phyloP scores from a whole-genome alignment of 225 moss, liverwort and hornwort genomes.

The Anthoceros angustus region DNA sequence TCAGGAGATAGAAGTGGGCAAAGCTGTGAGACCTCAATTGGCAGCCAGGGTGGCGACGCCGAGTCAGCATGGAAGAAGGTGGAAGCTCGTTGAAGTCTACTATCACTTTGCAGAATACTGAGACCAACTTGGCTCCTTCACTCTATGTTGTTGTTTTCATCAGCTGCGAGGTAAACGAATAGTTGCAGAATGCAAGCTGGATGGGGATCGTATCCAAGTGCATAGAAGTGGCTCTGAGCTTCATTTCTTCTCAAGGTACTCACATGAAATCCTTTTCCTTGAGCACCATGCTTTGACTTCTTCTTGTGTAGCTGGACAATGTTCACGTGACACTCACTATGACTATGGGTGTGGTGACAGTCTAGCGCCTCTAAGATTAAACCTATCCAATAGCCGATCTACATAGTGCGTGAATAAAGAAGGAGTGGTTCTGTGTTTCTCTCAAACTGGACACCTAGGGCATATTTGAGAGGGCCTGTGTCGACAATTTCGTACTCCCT shows the following conservation, averaged over 20 bases:
- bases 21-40: slow-evolving; percentile 73
- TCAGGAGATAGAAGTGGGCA: slow-evolving; percentile 92
- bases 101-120: not conserved
- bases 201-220: slow-evolving; percentile 88
- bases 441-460: too few relatives aligned
- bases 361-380: too few relatives aligned
- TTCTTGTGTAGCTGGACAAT: too few relatives aligned
- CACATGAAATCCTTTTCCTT: too few relatives aligned
- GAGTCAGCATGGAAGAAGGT: slow-evolving; percentile 95
- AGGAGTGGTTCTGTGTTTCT: too few relatives aligned
- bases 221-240: slow-evolving; percentile 62
- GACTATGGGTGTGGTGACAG: too few relatives aligned
- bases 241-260: slow-evolving; percentile 65
- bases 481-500: too few relatives aligned
- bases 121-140: not conserved
- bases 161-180: slow-evolving; percentile 74
- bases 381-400: too few relatives aligned
- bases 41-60: slow-evolving; percentile 54
- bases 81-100: not conserved
- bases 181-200: slow-evolving; percentile 86
- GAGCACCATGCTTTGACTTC: not conserved
- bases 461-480: too few relatives aligned
- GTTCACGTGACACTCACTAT: too few relatives aligned
- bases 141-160: slow-evolving; percentile 1
- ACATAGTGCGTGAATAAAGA: too few relatives aligned